Evolutionary conservation across 805 yeast genomes (phyloP).

Genomic region (Metschnikowia reukaufii): DNA sequence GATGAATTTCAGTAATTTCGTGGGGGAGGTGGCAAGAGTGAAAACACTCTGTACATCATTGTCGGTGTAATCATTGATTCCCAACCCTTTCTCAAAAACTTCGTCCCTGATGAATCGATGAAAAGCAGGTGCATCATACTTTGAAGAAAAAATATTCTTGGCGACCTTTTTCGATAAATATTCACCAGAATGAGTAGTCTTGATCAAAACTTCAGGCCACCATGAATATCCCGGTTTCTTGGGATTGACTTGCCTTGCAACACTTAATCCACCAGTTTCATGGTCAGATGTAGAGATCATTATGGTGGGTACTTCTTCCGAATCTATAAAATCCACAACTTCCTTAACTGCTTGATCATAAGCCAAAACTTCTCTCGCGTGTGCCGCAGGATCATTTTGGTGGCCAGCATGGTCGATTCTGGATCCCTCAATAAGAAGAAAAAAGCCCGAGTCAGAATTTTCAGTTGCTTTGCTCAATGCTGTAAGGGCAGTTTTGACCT

Average conservation of each 20-base stretch:
- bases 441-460: conserved; percentile 80
- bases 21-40: conserved; percentile 25
- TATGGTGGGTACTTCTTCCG: conserved; percentile 70
- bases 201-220: conserved; percentile 75
- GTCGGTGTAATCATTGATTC: conserved; percentile 55
- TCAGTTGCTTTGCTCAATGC: conserved; percentile 66
- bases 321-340: conserved; percentile 67
- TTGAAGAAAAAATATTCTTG: conserved; percentile 15
- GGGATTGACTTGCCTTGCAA: conserved; percentile 68
- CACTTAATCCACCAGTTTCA: conserved; percentile 93
- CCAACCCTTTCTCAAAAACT: conserved; percentile 61
- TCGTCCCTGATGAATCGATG: conserved; percentile 40
- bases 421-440: conserved; percentile 85
- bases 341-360: conserved; percentile 79
- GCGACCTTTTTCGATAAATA: conserved; percentile 52
- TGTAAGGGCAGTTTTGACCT: conserved; percentile 69
- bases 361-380: conserved; percentile 86
- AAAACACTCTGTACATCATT: conserved; percentile 46
- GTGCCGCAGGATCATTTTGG: conserved; percentile 91
- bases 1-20: conserved; percentile 48
- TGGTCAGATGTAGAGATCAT: conserved; percentile 87
- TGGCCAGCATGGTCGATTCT: conserved; percentile 97
- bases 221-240: conserved; percentile 83
- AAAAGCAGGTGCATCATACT: conserved; percentile 24
- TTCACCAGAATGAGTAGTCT: conserved; percentile 78